Conservation (phyloP, 1,139 yeast genomes). For the Yamadazyma membranifaciens region DNA sequence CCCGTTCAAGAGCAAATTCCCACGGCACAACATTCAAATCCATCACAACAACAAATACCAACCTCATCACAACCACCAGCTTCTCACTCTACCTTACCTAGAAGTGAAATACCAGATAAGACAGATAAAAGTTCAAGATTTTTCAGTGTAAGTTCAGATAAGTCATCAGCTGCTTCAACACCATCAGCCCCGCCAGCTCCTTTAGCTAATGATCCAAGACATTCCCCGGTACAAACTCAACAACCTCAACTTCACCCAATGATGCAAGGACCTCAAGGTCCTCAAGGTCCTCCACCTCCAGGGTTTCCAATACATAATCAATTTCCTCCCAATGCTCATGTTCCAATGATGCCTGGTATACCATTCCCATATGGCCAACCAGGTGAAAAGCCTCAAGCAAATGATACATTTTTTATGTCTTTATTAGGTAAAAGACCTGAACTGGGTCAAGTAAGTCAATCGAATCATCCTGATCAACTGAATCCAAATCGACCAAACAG, state of each 20-base stretch:
- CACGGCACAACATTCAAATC: neutral
- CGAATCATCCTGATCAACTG: conserved; percentile 8
- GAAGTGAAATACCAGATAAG: conserved; percentile 1
- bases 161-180: conserved; percentile 3
- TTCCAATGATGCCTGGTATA: conserved; percentile 10
- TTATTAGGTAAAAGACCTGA: conserved; percentile 36
- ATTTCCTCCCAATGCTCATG: neutral
- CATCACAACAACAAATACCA: neutral
- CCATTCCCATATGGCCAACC: conserved; percentile 10
- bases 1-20: conserved; percentile 6
- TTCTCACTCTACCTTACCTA: conserved; percentile 4
- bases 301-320: conserved; percentile 8
- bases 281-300: conserved; percentile 8
- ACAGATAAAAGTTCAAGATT: conserved; percentile 17
- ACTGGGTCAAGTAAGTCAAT: conserved; percentile 6
- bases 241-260: neutral
- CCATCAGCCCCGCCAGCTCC: neutral
- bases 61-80: conserved; percentile 7
- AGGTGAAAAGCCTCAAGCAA: conserved; percentile 17
- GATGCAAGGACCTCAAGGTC: neutral
- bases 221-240: neutral
- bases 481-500: conserved; percentile 5
- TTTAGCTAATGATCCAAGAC: neutral
- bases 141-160: conserved; percentile 13
- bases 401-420: conserved; percentile 56